These are phyloP conservation scores for Thalassiosira hispida DNA, from an alignment of 352 stramenopile species.

Conservation along the genomic window DNA sequence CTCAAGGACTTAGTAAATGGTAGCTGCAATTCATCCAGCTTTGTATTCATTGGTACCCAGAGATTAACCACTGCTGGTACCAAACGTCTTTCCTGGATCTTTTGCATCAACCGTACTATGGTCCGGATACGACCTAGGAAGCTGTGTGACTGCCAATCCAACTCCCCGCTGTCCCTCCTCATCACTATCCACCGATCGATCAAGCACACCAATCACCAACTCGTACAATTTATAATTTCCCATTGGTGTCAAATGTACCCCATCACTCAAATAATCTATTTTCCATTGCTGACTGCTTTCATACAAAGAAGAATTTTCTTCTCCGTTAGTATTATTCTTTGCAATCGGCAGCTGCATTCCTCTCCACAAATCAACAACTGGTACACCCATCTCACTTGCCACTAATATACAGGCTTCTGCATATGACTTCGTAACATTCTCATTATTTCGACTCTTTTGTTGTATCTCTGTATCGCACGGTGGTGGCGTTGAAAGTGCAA, in stretches of 20 bases:
- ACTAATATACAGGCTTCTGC: constrained; percentile 61
- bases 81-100: constrained; percentile 32
- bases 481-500: constrained; percentile 71
- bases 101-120: constrained; percentile 40
- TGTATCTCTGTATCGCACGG: constrained; percentile 67
- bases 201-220: constrained; percentile 66
- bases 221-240: constrained; percentile 64
- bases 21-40: neutral
- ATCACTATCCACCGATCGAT: constrained; percentile 9
- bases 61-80: no score
- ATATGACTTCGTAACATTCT: constrained; percentile 59
- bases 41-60: neutral
- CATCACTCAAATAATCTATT: constrained; percentile 62
- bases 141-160: constrained; percentile 24
- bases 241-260: constrained; percentile 69
- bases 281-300: constrained; percentile 21
- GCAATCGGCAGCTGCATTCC: constrained; percentile 50
- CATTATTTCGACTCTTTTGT: constrained; percentile 41
- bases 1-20: no score
- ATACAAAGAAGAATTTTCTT: constrained; percentile 36
- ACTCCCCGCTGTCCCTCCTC: constrained; percentile 6
- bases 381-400: constrained; percentile 52
- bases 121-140: constrained; percentile 44
- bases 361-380: constrained; percentile 71
- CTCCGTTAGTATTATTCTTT: neutral